Evolutionary conservation across 805 yeast genomes (phyloP).

Genomic region (Myxozyma monticola): DNA sequence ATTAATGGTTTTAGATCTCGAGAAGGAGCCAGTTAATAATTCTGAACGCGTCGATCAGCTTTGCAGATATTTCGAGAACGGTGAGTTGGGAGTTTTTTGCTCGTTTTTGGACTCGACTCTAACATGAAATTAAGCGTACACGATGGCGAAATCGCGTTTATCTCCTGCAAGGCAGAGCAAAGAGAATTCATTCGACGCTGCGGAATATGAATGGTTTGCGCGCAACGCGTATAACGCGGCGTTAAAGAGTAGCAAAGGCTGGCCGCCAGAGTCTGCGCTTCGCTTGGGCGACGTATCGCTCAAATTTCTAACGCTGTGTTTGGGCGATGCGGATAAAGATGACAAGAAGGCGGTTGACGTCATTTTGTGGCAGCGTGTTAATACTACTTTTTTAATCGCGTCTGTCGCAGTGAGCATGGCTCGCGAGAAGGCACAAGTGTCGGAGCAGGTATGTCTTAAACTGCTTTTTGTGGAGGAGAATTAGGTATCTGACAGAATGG

Average conservation of each 20-base stretch:
- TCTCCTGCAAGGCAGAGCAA: background rate
- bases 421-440: background rate
- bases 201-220: slow-evolving; percentile 22
- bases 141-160: slow-evolving; percentile 4
- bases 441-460: too few relatives aligned
- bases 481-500: too few relatives aligned
- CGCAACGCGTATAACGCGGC: slow-evolving; percentile 24
- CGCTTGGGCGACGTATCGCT: slow-evolving; percentile 14
- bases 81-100: too few relatives aligned
- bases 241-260: slow-evolving; percentile 14
- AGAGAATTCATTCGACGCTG: slow-evolving; percentile 4
- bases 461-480: too few relatives aligned
- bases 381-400: slow-evolving; percentile 4
- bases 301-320: slow-evolving; percentile 10
- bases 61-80: slow-evolving; percentile 18
- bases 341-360: slow-evolving; percentile 1
- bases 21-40: background rate
- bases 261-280: slow-evolving; percentile 19
- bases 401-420: slow-evolving; percentile 16
- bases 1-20: slow-evolving; percentile 6
- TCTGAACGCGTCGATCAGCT: slow-evolving; percentile 4
- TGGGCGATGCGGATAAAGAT: background rate
- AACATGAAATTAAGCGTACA: too few relatives aligned
- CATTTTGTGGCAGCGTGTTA: slow-evolving; percentile 6
- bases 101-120: too few relatives aligned